phyloP scores from a whole-genome alignment of 768 basidiomycete genomes.

The Tylopilus sp. region DNA sequence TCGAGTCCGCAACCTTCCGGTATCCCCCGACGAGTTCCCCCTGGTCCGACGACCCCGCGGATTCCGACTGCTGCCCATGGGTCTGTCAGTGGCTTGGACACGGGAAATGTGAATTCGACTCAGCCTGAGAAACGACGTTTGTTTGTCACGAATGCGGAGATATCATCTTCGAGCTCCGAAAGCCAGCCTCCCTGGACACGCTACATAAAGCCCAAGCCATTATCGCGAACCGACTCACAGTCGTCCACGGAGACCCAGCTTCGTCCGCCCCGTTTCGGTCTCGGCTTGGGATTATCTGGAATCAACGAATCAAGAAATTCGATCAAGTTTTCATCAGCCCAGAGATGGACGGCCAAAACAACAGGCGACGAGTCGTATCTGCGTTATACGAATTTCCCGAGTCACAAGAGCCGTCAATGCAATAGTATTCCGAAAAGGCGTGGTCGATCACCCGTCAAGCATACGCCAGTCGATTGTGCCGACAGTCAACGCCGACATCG shows the following conservation, averaged over 20 bases:
- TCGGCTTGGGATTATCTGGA: conserved; percentile 25
- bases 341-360: conserved; percentile 15
- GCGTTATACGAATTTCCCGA: conserved; percentile 4
- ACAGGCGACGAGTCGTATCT: background rate
- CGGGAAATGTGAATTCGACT: conserved; percentile 28
- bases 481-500: conserved; percentile 20
- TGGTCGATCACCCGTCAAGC: conserved; percentile 11
- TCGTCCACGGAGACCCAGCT: conserved; percentile 23
- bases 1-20: conserved; percentile 15
- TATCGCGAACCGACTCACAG: conserved; percentile 18
- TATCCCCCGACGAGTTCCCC: conserved; percentile 25
- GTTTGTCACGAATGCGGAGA: conserved; percentile 44
- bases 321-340: conserved; percentile 7
- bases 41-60: conserved; percentile 17
- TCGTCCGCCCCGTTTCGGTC: conserved; percentile 27
- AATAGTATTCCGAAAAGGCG: conserved; percentile 8
- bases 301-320: conserved; percentile 10
- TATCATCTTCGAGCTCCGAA: conserved; percentile 39
- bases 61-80: background rate
- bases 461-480: background rate
- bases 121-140: conserved; percentile 36
- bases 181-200: conserved; percentile 26
- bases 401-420: conserved; percentile 8
- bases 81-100: conserved; percentile 24
- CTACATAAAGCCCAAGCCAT: conserved; percentile 13